Percentiles rank a stretch among this genome's conserved stretches.
Evolutionary conservation across 148 eudicot genomes (phyloP).

Genomic region (Fagopyrum esculentum): DNA sequence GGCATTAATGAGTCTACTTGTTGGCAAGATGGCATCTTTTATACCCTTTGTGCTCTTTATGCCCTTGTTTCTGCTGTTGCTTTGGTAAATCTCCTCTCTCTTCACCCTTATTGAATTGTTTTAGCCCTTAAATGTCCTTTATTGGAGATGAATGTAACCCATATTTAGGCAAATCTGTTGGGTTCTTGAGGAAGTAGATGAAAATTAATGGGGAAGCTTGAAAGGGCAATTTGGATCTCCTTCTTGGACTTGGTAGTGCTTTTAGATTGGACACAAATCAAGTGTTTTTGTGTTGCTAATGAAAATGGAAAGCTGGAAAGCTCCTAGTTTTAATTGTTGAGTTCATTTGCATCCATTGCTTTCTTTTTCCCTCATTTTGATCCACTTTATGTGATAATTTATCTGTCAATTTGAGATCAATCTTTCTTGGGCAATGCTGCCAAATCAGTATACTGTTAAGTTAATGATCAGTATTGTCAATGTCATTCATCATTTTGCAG

Average conservation of each 20-base stretch:
- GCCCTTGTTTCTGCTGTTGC: conserved; percentile 69
- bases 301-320: background rate
- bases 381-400: background rate
- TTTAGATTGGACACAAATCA: background rate
- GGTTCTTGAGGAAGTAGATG: conserved; percentile 8
- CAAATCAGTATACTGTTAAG: background rate
- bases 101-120: background rate
- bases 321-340: background rate
- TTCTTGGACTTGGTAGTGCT: background rate
- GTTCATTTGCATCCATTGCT: background rate
- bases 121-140: background rate
- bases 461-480: background rate
- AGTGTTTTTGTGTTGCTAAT: background rate
- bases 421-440: background rate
- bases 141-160: background rate
- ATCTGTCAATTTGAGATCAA: background rate
- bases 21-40: conserved; percentile 90
- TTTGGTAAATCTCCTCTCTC: conserved; percentile 34
- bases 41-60: conserved; percentile 56
- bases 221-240: background rate
- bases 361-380: background rate
- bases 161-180: background rate
- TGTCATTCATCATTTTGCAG: background rate
- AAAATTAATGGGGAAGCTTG: background rate
- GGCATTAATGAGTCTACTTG: conserved; percentile 50